These are phyloP conservation scores for Botrytis porri DNA, from an alignment of 2,329 filamentous ascomycete species.

Conservation along the genomic window DNA sequence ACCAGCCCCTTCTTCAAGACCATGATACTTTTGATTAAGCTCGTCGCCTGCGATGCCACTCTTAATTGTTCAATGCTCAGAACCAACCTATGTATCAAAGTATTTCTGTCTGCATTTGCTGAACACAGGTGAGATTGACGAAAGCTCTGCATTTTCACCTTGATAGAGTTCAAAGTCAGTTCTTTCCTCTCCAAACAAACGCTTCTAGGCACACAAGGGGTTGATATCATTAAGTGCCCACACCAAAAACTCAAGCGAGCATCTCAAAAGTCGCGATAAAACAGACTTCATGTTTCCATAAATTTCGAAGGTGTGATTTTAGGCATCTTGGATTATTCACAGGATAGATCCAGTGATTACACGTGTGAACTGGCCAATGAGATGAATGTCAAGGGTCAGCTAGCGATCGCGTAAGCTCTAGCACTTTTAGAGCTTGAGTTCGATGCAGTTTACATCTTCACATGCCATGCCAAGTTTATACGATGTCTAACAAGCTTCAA, in stretches of 20 bases:
- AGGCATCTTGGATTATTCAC: neutral
- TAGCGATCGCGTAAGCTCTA: neutral
- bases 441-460: too few species aligned
- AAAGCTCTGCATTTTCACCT: neutral
- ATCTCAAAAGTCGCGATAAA: neutral
- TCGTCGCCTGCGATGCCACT: neutral
- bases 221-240: neutral
- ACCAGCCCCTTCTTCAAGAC: neutral
- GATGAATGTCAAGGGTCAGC: neutral
- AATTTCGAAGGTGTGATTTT: neutral
- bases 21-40: neutral
- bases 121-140: neutral
- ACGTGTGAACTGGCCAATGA: neutral
- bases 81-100: neutral
- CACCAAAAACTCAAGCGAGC: neutral
- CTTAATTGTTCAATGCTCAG: neutral
- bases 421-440: too few species aligned
- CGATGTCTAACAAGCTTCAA: neutral
- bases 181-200: neutral
- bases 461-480: too few species aligned
- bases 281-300: neutral
- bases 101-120: neutral
- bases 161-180: neutral
- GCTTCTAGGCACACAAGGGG: neutral
- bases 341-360: neutral